These are phyloP conservation scores for Penicillium sp. DNA, from an alignment of 2,329 filamentous ascomycete species.

Conservation along the genomic window DNA sequence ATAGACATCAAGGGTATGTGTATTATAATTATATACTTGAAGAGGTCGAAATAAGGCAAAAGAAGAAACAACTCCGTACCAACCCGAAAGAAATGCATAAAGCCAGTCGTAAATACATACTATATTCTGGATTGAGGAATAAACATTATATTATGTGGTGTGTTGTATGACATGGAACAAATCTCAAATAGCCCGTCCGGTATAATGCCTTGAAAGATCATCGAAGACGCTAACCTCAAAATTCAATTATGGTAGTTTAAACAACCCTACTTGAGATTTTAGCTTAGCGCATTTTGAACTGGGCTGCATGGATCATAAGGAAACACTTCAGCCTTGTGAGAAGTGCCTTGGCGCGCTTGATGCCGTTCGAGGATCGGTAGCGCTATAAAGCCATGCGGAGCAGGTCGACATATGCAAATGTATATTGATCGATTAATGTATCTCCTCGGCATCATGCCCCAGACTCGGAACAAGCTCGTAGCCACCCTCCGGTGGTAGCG, in stretches of 20 bases:
- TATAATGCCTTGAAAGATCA: too few species aligned
- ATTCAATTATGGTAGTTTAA: too few species aligned
- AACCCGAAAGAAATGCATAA: background rate
- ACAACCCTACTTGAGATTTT: too few species aligned
- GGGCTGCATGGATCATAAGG: too few species aligned
- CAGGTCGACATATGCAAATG: too few species aligned
- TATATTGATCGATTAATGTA: too few species aligned
- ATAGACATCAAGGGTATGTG: background rate
- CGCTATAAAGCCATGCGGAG: too few species aligned
- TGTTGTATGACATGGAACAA: background rate
- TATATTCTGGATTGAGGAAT: background rate
- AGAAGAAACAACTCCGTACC: background rate
- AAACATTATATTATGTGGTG: background rate
- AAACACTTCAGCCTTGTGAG: too few species aligned
- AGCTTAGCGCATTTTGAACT: too few species aligned
- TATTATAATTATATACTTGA: slow-evolving; percentile 10
- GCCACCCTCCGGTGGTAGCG: slow-evolving; percentile 75
- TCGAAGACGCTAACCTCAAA: too few species aligned
- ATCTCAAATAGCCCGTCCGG: background rate
- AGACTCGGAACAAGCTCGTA: slow-evolving; percentile 67
- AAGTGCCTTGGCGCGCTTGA: too few species aligned
- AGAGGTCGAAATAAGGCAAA: background rate
- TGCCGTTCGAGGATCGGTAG: too few species aligned
- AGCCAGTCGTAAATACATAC: background rate
- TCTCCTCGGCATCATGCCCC: slow-evolving; percentile 21